phyloP scores from a whole-genome alignment of 768 basidiomycete species.

The Suillus bovinus region DNA sequence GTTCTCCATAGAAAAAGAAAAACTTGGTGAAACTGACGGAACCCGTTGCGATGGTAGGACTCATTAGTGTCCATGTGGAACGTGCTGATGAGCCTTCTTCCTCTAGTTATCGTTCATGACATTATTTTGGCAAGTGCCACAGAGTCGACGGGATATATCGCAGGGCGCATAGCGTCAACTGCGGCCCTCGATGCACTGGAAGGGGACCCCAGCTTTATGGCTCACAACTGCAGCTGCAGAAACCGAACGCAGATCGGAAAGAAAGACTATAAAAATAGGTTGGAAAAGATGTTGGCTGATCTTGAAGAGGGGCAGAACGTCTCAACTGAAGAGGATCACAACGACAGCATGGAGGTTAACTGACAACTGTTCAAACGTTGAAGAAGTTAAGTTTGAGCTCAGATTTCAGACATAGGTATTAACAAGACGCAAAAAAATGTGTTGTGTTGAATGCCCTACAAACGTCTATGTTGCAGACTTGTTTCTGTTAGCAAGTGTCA shows the following conservation, averaged over 20 bases:
- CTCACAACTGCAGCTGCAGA: slow-evolving; percentile 68
- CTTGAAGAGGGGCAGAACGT: slow-evolving; percentile 17
- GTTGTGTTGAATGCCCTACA: background rate
- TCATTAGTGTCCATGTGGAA: slow-evolving; percentile 11
- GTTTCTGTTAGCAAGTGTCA: background rate
- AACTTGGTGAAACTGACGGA: slow-evolving; percentile 32
- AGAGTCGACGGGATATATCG: slow-evolving; percentile 50
- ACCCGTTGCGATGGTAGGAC: slow-evolving; percentile 55
- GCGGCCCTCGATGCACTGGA: slow-evolving; percentile 71
- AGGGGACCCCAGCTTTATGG: slow-evolving; percentile 61
- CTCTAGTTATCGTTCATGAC: slow-evolving; percentile 67
- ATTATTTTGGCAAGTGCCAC: slow-evolving; percentile 58
- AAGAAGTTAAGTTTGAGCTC: background rate
- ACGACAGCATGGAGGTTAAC: background rate
- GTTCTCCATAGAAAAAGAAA: slow-evolving; percentile 60
- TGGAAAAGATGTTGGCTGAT: slow-evolving; percentile 31
- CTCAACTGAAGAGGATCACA: background rate
- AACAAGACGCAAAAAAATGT: background rate
- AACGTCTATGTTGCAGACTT: slow-evolving; percentile 5
- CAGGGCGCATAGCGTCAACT: slow-evolving; percentile 61
- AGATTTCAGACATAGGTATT: background rate
- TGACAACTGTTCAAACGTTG: background rate
- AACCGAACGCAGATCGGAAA: slow-evolving; percentile 29
- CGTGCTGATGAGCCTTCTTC: slow-evolving; percentile 20
- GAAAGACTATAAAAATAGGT: slow-evolving; percentile 40